Conservation (phyloP, 2,329 filamentous ascomycete genomes). For the Zasmidium cellare region DNA sequence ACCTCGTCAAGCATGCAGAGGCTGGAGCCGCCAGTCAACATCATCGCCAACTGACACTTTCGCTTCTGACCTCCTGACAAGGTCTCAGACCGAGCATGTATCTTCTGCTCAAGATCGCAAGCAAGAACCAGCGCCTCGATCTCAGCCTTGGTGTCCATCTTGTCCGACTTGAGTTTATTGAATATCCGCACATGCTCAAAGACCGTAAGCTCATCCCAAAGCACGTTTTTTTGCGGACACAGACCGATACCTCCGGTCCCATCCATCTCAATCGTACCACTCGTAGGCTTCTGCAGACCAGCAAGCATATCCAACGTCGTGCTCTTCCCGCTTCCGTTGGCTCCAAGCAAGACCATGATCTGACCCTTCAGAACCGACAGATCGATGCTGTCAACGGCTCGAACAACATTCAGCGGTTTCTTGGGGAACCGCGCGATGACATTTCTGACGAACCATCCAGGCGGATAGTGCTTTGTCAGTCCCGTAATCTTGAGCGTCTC, state of each 20-base stretch:
- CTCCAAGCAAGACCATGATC: conserved; percentile 81
- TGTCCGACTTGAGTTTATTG: conserved; percentile 70
- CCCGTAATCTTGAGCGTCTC: conserved; percentile 67
- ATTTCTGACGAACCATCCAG: conserved; percentile 58
- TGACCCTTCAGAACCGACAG: conserved; percentile 73
- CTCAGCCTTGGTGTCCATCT: conserved; percentile 60
- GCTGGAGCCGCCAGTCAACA: conserved; percentile 85
- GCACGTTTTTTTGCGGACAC: conserved; percentile 86
- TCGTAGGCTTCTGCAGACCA: conserved; percentile 73
- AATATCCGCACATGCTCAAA: conserved; percentile 81
- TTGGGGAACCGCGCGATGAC: conserved; percentile 50
- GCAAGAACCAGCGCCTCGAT: conserved; percentile 64
- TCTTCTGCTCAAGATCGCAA: conserved; percentile 75
- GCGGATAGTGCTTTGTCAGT: conserved; percentile 77
- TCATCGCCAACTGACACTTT: conserved; percentile 90
- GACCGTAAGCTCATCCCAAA: conserved; percentile 85
- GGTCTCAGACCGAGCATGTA: conserved; percentile 69
- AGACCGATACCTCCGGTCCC: conserved; percentile 77
- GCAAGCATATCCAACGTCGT: conserved; percentile 85
- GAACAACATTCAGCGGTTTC: conserved; percentile 62
- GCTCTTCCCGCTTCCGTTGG: conserved; percentile 86
- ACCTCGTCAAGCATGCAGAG: conserved; percentile 93
- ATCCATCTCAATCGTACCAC: conserved; percentile 73
- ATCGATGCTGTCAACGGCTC: conserved; percentile 75
- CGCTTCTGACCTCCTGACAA: conserved; percentile 89